Evolutionary conservation across 768 basidiomycete species (phyloP), one percentile per base, ranked within the genome.

Genomic region (Rubroboletus satanas): DNA sequence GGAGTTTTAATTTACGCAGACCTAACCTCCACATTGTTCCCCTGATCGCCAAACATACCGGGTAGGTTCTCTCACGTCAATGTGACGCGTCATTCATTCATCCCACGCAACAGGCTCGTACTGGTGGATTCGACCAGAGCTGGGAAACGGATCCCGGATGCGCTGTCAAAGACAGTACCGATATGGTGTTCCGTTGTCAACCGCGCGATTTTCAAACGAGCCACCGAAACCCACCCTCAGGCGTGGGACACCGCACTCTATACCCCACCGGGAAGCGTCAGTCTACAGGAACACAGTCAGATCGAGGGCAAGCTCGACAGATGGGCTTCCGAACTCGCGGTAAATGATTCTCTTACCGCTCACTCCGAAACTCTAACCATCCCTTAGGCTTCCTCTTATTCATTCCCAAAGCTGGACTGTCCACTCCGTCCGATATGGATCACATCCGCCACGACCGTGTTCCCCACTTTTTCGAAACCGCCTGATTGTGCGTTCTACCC

Each of bases 101-200:
- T 45, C 46, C 51, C 26, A 15, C 28, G 0, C 32, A 6, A 38
- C 51, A 95, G 93, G 0, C 70, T 95, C 33, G 74, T 97, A 37
- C 73, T 98, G 1, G 92, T 97, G 9, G 96, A 98, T 66, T 97
- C 95, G 0, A 97, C 96, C 0, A 77, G 96, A 23, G 78, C 91
- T 23, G 96, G 96, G 9, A 98, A 98, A 73, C 84, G 93, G 14
- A 86, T 96, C 45, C 96, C 96, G 1, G 96, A 98, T 59, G 93
- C 95, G 0, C 77, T 98, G 2, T 90, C 90, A 2, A 98, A 96
- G 57, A 96, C 94, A 0, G 79, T 98, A 1, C 95, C 95, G 0
- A 88, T 95, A 48, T 98, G 96, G 96, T 96, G 95, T 67, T 77
- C 90, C 9, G 90, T 93, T 5, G 76, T 96, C 57, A 98, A 96